These are phyloP conservation scores for Ogataea nitratoaversa DNA, from an alignment of 805 yeast species.

Conservation along the genomic window DNA sequence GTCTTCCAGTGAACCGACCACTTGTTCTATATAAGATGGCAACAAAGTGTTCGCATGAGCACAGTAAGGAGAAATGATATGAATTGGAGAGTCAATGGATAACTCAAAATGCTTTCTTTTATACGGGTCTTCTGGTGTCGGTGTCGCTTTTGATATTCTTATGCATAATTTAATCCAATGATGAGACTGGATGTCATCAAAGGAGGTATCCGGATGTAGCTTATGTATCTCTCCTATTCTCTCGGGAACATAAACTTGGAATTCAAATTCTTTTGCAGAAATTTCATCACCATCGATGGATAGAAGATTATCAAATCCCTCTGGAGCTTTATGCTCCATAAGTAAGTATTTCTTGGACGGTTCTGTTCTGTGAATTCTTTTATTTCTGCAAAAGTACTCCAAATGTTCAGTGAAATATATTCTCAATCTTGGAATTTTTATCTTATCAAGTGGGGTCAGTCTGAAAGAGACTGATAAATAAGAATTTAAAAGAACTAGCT, in stretches of 20 bases:
- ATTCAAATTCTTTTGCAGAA: conserved; percentile 75
- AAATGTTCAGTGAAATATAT: conserved; percentile 83
- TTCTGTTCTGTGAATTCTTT: conserved; percentile 88
- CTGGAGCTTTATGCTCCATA: conserved; percentile 71
- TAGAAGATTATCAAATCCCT: conserved; percentile 44
- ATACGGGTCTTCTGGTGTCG: conserved; percentile 35
- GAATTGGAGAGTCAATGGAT: conserved; percentile 91
- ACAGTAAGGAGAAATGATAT: conserved; percentile 69
- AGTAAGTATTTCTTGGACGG: conserved; percentile 78
- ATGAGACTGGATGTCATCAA: conserved; percentile 74
- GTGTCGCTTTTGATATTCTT: conserved; percentile 66
- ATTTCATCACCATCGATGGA: conserved; percentile 45
- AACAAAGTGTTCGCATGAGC: conserved; percentile 75
- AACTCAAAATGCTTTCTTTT: conserved; percentile 92
- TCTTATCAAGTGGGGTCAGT: conserved; percentile 82
- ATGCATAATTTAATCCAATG: conserved; percentile 95
- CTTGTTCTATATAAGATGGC: conserved; percentile 56
- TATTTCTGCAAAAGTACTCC: conserved; percentile 83
- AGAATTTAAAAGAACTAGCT: conserved; percentile 79
- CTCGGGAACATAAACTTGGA: conserved; percentile 81
- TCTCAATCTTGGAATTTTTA: conserved; percentile 80
- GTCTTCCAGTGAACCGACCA: conserved; percentile 10
- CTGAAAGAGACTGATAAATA: conserved; percentile 80
- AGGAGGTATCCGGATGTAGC: conserved; percentile 84
- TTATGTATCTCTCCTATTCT: conserved; percentile 49